A percentile compares a stretch with the other conserved stretches of the same genome.
Conservation (phyloP, 768 basidiomycete species). For the Rhizopogon vinicolor region DNA sequence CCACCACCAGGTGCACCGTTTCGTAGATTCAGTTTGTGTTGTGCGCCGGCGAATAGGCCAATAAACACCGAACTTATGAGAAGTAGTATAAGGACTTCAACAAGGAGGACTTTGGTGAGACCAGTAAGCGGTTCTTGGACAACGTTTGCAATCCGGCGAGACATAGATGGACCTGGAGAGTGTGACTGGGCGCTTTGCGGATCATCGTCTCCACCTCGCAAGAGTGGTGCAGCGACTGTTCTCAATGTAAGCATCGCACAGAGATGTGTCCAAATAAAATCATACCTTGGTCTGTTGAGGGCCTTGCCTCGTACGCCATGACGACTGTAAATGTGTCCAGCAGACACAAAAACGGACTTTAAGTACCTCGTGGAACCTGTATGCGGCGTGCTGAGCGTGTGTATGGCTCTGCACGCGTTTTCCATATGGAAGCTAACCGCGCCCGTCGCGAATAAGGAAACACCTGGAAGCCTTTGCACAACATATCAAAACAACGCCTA, state of each 20-base stretch:
- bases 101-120: constrained; percentile 77
- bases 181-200: constrained; percentile 19
- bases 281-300: constrained; percentile 54
- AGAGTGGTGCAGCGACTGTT: constrained; percentile 62
- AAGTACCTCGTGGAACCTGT: constrained; percentile 18
- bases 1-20: constrained; percentile 29
- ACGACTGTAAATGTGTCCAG: constrained; percentile 18
- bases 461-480: constrained; percentile 8
- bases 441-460: background rate
- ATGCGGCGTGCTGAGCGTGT: constrained; percentile 21
- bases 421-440: background rate
- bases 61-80: constrained; percentile 85
- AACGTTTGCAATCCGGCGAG: constrained; percentile 40
- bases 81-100: constrained; percentile 70
- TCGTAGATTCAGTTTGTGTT: constrained; percentile 65
- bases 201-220: constrained; percentile 42
- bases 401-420: constrained; percentile 18
- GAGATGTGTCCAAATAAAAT: background rate
- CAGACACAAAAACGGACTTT: constrained; percentile 12
- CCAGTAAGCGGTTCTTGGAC: constrained; percentile 78
- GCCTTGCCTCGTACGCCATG: constrained; percentile 56
- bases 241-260: constrained; percentile 2
- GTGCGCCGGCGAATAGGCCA: constrained; percentile 87
- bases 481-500: constrained; percentile 14
- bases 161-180: constrained; percentile 31